phyloP scores from a whole-genome alignment of 768 basidiomycete genomes.

The Dioszegia aurantiaca region DNA sequence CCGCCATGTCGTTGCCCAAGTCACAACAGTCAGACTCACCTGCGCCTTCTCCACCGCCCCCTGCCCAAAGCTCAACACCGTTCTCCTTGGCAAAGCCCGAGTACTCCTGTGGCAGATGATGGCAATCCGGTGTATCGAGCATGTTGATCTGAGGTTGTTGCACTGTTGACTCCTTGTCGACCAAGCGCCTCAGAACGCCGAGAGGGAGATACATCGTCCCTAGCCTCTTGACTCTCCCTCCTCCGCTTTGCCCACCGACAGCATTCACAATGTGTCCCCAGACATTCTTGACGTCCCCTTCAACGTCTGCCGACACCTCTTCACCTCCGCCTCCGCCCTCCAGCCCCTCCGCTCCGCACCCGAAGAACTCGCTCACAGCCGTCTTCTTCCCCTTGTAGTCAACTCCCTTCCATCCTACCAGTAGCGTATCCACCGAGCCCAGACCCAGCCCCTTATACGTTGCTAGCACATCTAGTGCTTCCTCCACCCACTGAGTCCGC shows the following conservation, averaged over 20 bases:
- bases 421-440: conserved; percentile 37
- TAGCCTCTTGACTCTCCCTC: conserved; percentile 23
- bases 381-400: conserved; percentile 46
- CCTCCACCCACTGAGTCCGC: conserved; percentile 20
- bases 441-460: conserved; percentile 25
- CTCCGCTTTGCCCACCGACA: background rate
- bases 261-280: conserved; percentile 20
- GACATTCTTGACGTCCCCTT: conserved; percentile 23
- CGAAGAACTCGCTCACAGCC: conserved; percentile 33
- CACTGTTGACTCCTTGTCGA: background rate
- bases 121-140: conserved; percentile 51
- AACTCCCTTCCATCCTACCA: conserved; percentile 48
- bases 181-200: conserved; percentile 19
- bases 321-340: conserved; percentile 22
- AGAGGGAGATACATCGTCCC: conserved; percentile 46
- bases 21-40: conserved; percentile 31
- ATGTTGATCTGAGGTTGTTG: conserved; percentile 34
- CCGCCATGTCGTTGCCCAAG: background rate
- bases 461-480: conserved; percentile 20
- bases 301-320: conserved; percentile 19
- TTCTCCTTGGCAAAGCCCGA: conserved; percentile 36
- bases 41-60: conserved; percentile 49
- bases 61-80: conserved; percentile 49
- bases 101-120: conserved; percentile 46
- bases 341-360: conserved; percentile 41